A percentile compares a stretch with the other conserved stretches of the same genome.
phyloP scores from a whole-genome alignment of 164 flowering plant genomes.

The Warburgia ugandensis region DNA sequence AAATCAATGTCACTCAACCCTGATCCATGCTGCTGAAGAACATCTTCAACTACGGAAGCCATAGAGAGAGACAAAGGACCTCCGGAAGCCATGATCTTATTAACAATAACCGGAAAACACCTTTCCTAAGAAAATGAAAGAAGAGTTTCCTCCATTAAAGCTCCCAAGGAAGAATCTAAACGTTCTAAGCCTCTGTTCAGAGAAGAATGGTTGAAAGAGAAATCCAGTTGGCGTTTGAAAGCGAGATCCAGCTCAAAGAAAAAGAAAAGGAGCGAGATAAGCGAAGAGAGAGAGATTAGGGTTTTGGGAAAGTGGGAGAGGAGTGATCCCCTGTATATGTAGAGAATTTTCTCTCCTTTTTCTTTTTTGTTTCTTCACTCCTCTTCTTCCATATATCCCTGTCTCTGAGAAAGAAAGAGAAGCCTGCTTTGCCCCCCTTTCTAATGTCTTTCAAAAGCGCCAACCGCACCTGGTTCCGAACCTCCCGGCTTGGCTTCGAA shows the following conservation, averaged over 20 bases:
- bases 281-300: background rate
- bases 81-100: slow-evolving; percentile 7
- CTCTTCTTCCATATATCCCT: too few species aligned
- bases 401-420: too few species aligned
- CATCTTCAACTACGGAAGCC: slow-evolving; percentile 60
- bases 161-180: background rate
- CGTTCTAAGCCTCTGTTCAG: too few species aligned
- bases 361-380: too few species aligned
- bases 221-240: too few species aligned
- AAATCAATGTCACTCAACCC: slow-evolving; percentile 35
- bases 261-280: background rate
- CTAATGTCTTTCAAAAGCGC: slow-evolving; percentile 6
- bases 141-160: background rate
- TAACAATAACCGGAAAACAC: too few species aligned
- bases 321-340: too few species aligned
- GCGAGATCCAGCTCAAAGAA: too few species aligned
- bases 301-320: slow-evolving; percentile 3
- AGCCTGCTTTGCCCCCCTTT: too few species aligned
- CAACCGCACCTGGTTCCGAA: slow-evolving; percentile 5
- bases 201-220: too few species aligned
- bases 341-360: too few species aligned
- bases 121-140: background rate
- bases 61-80: slow-evolving; percentile 8
- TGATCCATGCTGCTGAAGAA: slow-evolving; percentile 47
- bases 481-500: slow-evolving; percentile 6